Evolutionary conservation across 2,329 filamentous ascomycete species (phyloP), one percentile per base, ranked within the genome.

Genomic region (Stemphylium lycopersici): DNA sequence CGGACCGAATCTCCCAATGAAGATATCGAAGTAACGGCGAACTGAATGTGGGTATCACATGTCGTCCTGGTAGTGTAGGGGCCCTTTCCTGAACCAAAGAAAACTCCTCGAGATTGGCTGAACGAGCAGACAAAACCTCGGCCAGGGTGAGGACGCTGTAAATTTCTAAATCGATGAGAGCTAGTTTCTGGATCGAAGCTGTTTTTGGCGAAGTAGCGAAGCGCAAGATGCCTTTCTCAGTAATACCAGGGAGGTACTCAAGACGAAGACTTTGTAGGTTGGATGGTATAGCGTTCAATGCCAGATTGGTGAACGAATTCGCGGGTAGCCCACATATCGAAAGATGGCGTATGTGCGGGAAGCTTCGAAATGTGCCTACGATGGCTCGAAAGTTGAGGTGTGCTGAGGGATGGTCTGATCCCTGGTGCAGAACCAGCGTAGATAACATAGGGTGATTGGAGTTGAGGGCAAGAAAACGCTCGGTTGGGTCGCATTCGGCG

Each of bases 1-100:
- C 67, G 1, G 67, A 68, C 5, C 63, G 61, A 22, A 90, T 82
- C 63, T 86, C 84, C 83, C 84, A 86, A 62, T 87, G 84, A 3
- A 87, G 69, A 56, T 78, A 79, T 48, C 75, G 74, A 10, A 87
- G 72, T n/a, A 71, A 78, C 2, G 71, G 68, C 0, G 82, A 84
- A 5, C 76, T 76, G 24, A 86, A 75, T 10, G 79, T 65, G 0
- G 81, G 79, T 18, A 81, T 64, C 45, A 78, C 74, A 8, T 72
- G 70, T 13, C 76, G 77, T 4, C 74, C 64, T 3, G 76, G 73
- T 15, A 82, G 63, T 7, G 71, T 76, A 2, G 82, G 83, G 1
- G 77, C 79, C 55, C 72, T 76, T 37, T 80, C 75, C 36, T 87
- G 84, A 3, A 81, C 74, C 34, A 87, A 70, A 2, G 78, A 78